phyloP scores from a whole-genome alignment of 139 green algal species.

The Haematococcus sp. region DNA sequence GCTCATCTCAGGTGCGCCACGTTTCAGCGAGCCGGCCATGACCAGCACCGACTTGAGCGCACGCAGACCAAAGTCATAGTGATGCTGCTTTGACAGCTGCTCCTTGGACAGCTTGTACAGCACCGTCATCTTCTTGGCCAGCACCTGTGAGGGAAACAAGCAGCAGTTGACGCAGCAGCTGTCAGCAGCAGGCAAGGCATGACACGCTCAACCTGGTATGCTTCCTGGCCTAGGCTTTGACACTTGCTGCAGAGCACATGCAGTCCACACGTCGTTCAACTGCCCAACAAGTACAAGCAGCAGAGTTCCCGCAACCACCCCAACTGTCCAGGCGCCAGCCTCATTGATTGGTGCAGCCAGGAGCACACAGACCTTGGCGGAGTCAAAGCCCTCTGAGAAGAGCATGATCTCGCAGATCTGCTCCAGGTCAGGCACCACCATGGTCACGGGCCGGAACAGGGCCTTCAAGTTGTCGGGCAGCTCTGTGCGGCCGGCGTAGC shows the following conservation, averaged over 20 bases:
- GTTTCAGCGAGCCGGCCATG: slow-evolving; percentile 83
- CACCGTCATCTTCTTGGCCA: slow-evolving; percentile 90
- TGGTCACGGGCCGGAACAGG: slow-evolving; percentile 78
- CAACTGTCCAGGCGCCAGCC: too few relatives aligned
- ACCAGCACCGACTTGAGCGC: slow-evolving; percentile 82
- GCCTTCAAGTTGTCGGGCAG: slow-evolving; percentile 65
- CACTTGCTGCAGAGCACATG: too few relatives aligned
- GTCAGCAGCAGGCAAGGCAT: neutral
- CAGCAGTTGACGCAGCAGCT: neutral
- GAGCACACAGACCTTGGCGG: slow-evolving; percentile 56
- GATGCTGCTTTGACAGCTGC: slow-evolving; percentile 84
- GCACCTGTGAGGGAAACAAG: slow-evolving; percentile 26
- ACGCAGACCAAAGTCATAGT: slow-evolving; percentile 87
- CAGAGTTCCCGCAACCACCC: too few relatives aligned
- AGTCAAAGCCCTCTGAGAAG: slow-evolving; percentile 82
- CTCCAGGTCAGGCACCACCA: slow-evolving; percentile 79
- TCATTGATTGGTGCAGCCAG: neutral
- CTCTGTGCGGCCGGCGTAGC: slow-evolving; percentile 80
- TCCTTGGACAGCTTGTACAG: slow-evolving; percentile 82
- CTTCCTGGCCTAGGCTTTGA: too few relatives aligned
- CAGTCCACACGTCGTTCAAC: too few relatives aligned
- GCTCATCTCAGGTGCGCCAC: slow-evolving; percentile 66
- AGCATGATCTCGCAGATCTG: slow-evolving; percentile 89
- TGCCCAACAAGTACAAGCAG: too few relatives aligned
- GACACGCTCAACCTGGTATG: neutral